phyloP scores from a whole-genome alignment of 805 yeast species.

The Candida odintsovae region DNA sequence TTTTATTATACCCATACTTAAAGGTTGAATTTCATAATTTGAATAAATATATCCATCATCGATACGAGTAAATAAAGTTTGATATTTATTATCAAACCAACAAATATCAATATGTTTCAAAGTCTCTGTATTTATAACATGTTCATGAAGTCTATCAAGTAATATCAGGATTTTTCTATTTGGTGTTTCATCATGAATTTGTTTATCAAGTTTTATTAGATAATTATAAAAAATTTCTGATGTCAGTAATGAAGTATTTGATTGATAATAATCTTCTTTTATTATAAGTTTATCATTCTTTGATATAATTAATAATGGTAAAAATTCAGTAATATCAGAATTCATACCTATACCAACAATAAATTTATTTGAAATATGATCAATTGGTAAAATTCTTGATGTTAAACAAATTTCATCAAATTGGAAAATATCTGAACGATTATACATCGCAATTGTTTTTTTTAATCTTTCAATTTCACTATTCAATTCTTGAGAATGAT shows the following conservation, averaged over 20 bases:
- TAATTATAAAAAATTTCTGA: constrained; percentile 20
- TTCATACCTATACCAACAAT: constrained; percentile 18
- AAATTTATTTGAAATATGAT: constrained; percentile 6
- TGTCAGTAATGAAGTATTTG: constrained; percentile 14
- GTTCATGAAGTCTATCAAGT: constrained; percentile 30
- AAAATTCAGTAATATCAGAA: constrained; percentile 15
- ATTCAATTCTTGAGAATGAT: constrained; percentile 5
- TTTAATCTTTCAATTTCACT: constrained; percentile 18
- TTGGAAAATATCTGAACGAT: constrained; percentile 27
- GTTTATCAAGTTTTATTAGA: constrained; percentile 11
- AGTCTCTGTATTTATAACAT: constrained; percentile 28
- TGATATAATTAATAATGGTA: constrained; percentile 15
- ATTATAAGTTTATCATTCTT: neutral
- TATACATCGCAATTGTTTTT: constrained; percentile 11
- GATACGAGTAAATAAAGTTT: constrained; percentile 12
- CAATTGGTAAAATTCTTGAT: constrained; percentile 16
- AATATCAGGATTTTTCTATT: constrained; percentile 23
- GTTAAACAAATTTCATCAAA: constrained; percentile 30
- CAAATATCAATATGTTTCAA: constrained; percentile 25
- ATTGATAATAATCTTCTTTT: constrained; percentile 4
- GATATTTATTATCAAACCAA: constrained; percentile 17
- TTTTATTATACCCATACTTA: constrained; percentile 29
- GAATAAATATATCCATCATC: constrained; percentile 1
- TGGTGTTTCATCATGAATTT: constrained; percentile 4
- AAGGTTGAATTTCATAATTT: constrained; percentile 23